Percentiles rank a stretch among this genome's conserved stretches.
Evolutionary conservation across 331 rosid species (phyloP).

Genomic region (Cydonia oblonga): DNA sequence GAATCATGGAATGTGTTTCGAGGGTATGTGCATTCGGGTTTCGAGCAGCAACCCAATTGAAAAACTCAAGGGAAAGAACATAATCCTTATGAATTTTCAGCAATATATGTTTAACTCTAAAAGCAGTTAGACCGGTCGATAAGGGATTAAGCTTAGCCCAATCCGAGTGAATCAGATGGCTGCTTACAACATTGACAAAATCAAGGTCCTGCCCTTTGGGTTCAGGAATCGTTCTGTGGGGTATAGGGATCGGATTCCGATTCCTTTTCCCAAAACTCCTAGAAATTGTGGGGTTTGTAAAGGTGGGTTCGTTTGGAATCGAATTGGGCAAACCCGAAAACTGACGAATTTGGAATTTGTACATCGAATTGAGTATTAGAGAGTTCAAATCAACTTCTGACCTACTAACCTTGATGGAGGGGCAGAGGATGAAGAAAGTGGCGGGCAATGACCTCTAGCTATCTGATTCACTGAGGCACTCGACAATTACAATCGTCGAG

Average conservation of each 20-base stretch:
- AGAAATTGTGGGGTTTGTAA: constrained; percentile 9
- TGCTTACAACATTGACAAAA: constrained; percentile 50
- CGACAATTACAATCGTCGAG: neutral
- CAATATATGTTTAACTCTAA: constrained; percentile 55
- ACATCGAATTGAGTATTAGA: neutral
- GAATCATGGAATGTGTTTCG: constrained; percentile 42
- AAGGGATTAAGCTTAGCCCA: constrained; percentile 55
- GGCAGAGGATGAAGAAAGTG: neutral
- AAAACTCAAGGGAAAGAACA: constrained; percentile 62
- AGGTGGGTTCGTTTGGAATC: constrained; percentile 11
- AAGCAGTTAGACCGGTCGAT: constrained; percentile 35
- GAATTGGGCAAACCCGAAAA: constrained; percentile 28
- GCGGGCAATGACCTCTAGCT: neutral
- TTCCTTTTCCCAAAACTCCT: constrained; percentile 10
- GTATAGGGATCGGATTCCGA: constrained; percentile 38
- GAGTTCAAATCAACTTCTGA: neutral
- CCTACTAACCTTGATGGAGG: neutral
- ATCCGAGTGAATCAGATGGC: constrained; percentile 66
- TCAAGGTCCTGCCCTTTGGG: constrained; percentile 75
- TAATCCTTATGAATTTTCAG: constrained; percentile 49
- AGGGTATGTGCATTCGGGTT: constrained; percentile 52
- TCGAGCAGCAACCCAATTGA: constrained; percentile 48
- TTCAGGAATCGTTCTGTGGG: constrained; percentile 53
- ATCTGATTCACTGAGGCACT: neutral
- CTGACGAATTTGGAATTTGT: constrained; percentile 13